Evolutionary conservation across 1,139 yeast genomes (phyloP).

Genomic region (Protomyces arabidopsidicola): DNA sequence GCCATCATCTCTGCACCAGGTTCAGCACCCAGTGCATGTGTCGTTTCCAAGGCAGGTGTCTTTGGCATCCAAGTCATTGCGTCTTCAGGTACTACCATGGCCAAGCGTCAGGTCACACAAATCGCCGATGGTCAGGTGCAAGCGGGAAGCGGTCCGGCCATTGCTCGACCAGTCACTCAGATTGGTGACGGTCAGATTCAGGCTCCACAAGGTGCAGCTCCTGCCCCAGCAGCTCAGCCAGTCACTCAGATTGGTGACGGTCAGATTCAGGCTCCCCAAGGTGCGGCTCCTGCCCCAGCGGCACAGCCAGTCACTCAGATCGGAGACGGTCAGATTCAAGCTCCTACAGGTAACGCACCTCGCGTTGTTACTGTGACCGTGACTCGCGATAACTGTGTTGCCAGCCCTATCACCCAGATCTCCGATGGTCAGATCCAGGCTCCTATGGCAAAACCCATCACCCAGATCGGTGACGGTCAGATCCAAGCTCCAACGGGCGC

Average conservation of each 20-base stretch:
- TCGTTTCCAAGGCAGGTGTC: constrained; percentile 8
- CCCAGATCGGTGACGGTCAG: constrained; percentile 61
- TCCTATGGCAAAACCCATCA: constrained; percentile 37
- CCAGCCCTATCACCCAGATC: constrained; percentile 45
- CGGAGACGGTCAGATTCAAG: constrained; percentile 50
- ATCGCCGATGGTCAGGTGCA: constrained; percentile 47
- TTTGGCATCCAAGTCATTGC: constrained; percentile 21
- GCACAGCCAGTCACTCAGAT: constrained; percentile 46
- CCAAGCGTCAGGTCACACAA: constrained; percentile 38
- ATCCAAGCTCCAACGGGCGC: constrained; percentile 48
- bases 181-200: constrained; percentile 44
- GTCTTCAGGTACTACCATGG: constrained; percentile 7
- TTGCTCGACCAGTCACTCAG: constrained; percentile 36
- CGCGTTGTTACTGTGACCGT: constrained; percentile 32
- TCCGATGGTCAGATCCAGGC: constrained; percentile 50
- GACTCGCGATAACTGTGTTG: constrained; percentile 32
- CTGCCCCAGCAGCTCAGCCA: constrained; percentile 32
- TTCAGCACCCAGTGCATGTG: constrained; percentile 9
- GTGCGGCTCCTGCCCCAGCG: constrained; percentile 1
- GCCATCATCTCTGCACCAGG: constrained; percentile 21
- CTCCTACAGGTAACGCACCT: constrained; percentile 41
- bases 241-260: constrained; percentile 42
- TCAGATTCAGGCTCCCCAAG: constrained; percentile 41
- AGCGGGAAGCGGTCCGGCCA: constrained; percentile 37
- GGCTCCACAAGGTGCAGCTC: constrained; percentile 35